phyloP scores from a whole-genome alignment of 352 stramenopile genomes.

The Phytopythium chamaehyphon region DNA sequence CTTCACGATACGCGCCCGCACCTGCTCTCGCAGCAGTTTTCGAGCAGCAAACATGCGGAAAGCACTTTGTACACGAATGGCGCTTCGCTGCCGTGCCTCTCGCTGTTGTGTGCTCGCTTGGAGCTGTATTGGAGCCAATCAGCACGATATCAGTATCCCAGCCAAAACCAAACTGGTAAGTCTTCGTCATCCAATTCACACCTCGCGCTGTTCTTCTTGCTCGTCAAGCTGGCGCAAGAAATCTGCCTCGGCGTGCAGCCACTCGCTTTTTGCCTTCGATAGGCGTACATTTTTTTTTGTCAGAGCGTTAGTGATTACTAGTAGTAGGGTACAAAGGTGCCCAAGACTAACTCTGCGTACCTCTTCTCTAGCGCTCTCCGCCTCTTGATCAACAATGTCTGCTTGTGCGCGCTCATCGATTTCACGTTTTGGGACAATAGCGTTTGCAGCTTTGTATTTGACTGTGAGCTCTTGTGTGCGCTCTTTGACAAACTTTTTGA shows the following conservation, averaged over 20 bases:
- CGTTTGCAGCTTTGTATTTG: conserved; percentile 45
- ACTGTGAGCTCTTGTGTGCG: conserved; percentile 30
- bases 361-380: conserved; percentile 33
- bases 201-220: conserved; percentile 39
- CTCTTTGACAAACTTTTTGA: conserved; percentile 28
- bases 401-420: conserved; percentile 3
- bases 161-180: neutral
- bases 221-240: conserved; percentile 48
- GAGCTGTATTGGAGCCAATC: conserved; percentile 19
- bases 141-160: neutral
- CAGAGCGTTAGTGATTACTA: too few relatives aligned
- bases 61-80: conserved; percentile 44
- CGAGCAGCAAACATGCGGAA: conserved; percentile 55
- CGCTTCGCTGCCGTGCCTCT: conserved; percentile 31
- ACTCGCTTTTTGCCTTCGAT: conserved; percentile 37
- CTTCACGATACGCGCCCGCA: conserved; percentile 48
- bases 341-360: too few relatives aligned
- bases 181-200: conserved; percentile 13
- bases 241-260: conserved; percentile 41
- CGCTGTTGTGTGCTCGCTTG: conserved; percentile 34
- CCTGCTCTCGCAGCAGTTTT: conserved; percentile 41
- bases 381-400: conserved; percentile 36
- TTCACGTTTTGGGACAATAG: conserved; percentile 38
- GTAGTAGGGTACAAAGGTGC: too few relatives aligned
- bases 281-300: too few relatives aligned